Percentiles rank a stretch among this genome's conserved stretches.
Evolutionary conservation across 345 rosid genomes (phyloP).

Genomic region (Erodium maritimum): DNA sequence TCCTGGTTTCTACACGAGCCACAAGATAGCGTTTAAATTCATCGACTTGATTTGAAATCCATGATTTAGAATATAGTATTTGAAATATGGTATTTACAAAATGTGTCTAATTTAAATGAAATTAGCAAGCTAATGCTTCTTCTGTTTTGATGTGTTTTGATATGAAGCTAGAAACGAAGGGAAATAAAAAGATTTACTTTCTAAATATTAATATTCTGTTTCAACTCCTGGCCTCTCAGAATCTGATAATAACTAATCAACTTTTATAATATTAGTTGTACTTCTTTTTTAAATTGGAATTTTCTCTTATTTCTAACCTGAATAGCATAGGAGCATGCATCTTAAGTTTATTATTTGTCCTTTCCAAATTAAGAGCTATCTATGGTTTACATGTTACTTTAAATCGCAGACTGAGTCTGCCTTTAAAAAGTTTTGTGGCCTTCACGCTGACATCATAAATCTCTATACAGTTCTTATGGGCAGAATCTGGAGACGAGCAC

Average conservation of each 20-base stretch:
- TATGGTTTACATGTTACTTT: neutral
- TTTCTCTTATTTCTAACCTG: neutral
- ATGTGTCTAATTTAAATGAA: no score
- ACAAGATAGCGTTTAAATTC: no score
- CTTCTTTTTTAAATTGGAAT: neutral
- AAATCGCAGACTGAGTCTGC: neutral
- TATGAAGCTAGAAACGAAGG: no score
- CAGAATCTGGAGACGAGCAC: constrained; percentile 60
- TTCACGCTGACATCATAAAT: neutral
- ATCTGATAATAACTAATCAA: no score
- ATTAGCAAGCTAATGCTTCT: no score
- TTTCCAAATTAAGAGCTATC: neutral
- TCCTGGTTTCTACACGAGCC: no score
- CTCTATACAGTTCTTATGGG: constrained; percentile 62
- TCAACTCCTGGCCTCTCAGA: neutral
- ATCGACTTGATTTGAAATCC: no score
- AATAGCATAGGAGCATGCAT: neutral
- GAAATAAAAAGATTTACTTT: neutral
- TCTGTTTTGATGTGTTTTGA: no score
- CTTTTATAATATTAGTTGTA: no score
- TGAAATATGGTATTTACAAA: no score
- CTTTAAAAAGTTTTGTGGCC: neutral
- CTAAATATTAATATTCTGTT: neutral
- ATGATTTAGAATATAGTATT: no score
- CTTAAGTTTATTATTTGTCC: neutral